phyloP scores from a whole-genome alignment of 1,284 basidiomycete genomes.

The Boletus holoroseus region DNA sequence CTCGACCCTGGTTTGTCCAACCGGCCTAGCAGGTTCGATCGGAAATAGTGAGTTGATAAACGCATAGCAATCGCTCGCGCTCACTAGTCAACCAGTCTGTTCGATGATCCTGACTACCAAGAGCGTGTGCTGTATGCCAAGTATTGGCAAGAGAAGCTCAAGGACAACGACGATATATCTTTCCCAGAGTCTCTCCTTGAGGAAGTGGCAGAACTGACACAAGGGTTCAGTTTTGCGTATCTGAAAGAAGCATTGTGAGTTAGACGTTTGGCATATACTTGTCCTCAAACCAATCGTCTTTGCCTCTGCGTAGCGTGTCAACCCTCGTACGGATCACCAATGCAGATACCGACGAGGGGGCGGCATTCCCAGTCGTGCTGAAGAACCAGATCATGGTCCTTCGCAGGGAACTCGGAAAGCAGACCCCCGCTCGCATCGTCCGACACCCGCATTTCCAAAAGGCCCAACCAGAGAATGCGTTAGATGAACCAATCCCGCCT shows the following conservation, averaged over 20 bases:
- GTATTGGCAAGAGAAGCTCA: slow-evolving; percentile 76
- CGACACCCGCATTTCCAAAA: neutral
- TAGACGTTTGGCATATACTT: neutral
- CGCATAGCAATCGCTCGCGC: neutral
- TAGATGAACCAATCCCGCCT: neutral
- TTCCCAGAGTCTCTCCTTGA: slow-evolving; percentile 62
- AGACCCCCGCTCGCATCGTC: neutral
- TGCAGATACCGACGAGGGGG: slow-evolving; percentile 43
- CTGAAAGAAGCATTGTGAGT: slow-evolving; percentile 80
- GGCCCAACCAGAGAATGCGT: neutral
- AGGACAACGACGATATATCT: slow-evolving; percentile 50
- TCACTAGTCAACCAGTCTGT: slow-evolving; percentile 39
- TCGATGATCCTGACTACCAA: slow-evolving; percentile 58
- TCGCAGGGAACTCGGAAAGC: slow-evolving; percentile 52
- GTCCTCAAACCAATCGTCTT: neutral
- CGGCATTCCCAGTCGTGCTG: slow-evolving; percentile 46
- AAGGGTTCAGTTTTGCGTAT: slow-evolving; percentile 74
- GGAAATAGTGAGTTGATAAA: slow-evolving; percentile 63
- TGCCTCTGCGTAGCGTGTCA: slow-evolving; percentile 46
- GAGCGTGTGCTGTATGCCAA: slow-evolving; percentile 61
- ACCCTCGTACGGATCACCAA: slow-evolving; percentile 54
- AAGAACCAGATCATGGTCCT: slow-evolving; percentile 55
- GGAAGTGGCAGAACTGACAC: slow-evolving; percentile 55
- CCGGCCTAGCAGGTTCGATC: slow-evolving; percentile 77
- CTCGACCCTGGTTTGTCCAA: slow-evolving; percentile 71